Base-by-base conservation (phyloP, 208 protist species). In the Leishmania martiniquensis region DNA sequence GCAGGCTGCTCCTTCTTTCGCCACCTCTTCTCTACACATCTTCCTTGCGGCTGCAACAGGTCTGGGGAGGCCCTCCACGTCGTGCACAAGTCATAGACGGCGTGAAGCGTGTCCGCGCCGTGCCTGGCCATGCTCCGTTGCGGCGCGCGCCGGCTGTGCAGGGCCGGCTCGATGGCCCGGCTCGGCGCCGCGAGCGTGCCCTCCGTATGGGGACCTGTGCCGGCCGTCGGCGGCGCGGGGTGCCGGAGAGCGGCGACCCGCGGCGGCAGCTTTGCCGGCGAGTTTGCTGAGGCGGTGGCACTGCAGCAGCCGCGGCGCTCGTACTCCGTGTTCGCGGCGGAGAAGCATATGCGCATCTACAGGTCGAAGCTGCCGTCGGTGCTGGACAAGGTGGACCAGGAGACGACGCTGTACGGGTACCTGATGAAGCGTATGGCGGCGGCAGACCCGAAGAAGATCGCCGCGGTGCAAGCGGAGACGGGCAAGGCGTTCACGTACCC, bases 401-500 rank as follows among this genome's bases (percentile, higher is more conserved):
- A 85, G 37, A 65, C 44, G 22, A 82, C 76, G 4, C 39, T 89
- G 0, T 86, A 83, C 66, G 76, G 42, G 37, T 89, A 81, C 70
- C 55, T 89, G 71, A 76, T 84, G 63, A 77, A 82, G 47, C 65
- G 68, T 29, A 85, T 82, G 76, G 51, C 68, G 34, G 42, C 72
- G 60, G 72, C n/a, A 67, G 68, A 85, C 59, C 76, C 63, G 20
- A 78, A 72, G 54, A 81, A 69, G 63, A 65, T 71, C 42, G 86
- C 77, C 5, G 76, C 49, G 25, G 67, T 85, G 39, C 86, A 89
- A 62, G 80, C 49, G 17, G 86, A 89, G 72, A 87, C 80, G 37
- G 75, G 75, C 0, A 72, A 87, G 62, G 45, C 70, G 15, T 60
- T 81, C 39, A 81, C 75, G 32, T 87, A 80, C 66, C 77, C 75